Conservation (phyloP, 2,329 filamentous ascomycete genomes). For the Helicocarpus griseus region DNA sequence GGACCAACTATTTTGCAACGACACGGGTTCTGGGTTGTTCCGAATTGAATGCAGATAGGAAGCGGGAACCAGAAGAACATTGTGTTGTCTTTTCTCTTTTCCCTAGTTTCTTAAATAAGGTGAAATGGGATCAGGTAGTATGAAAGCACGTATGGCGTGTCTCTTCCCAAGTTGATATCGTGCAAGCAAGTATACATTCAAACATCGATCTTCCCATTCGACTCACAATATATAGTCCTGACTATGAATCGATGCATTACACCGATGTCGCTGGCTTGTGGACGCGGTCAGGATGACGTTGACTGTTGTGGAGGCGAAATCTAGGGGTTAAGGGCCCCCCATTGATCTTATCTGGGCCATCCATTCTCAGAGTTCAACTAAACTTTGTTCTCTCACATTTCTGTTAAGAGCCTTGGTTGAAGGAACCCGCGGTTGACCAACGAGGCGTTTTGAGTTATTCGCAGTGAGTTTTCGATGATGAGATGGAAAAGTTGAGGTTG, state of each 20-base stretch:
- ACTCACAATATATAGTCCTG: too few relatives aligned
- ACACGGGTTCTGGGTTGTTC: slow-evolving; percentile 48
- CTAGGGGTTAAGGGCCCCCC: background rate
- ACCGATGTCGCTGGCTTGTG: too few relatives aligned
- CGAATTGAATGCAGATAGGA: slow-evolving; percentile 47
- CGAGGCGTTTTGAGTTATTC: background rate
- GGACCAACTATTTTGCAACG: slow-evolving; percentile 49
- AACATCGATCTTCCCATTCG: too few relatives aligned
- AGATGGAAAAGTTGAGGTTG: background rate
- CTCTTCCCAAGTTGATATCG: too few relatives aligned
- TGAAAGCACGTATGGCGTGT: too few relatives aligned
- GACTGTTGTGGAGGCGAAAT: background rate
- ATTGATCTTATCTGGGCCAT: background rate
- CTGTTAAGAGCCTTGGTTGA: too few relatives aligned
- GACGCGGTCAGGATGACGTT: background rate
- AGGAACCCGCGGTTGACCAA: background rate
- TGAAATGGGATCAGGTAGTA: background rate
- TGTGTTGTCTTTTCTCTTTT: background rate
- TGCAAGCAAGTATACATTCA: too few relatives aligned
- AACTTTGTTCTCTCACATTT: too few relatives aligned
- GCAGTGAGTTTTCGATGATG: background rate
- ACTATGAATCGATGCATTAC: too few relatives aligned
- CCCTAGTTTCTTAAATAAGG: background rate
- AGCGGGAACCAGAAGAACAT: slow-evolving; percentile 41
- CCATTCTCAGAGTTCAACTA: background rate